A percentile compares a stretch with the other conserved stretches of the same genome.
phyloP scores from a whole-genome alignment of 2,329 filamentous ascomycete species.

The Apiospora sp. region DNA sequence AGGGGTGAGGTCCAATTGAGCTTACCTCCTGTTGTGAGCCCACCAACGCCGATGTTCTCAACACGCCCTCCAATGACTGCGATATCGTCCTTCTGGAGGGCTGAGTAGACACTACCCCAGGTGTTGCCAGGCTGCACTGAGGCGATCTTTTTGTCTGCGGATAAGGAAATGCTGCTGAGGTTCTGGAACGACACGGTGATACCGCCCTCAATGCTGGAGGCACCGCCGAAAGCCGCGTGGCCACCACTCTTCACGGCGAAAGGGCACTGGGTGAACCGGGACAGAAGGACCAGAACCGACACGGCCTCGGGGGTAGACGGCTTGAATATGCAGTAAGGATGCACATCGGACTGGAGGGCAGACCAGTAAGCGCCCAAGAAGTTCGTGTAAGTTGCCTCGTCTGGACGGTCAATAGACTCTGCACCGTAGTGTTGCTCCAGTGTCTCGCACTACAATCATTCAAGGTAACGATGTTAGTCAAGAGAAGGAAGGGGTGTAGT shows the following conservation, averaged over 20 bases:
- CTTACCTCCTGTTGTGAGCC: slow-evolving; percentile 36
- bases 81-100: slow-evolving; percentile 25
- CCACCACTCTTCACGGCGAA: slow-evolving; percentile 50
- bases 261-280: slow-evolving; percentile 34
- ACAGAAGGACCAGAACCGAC: slow-evolving; percentile 14
- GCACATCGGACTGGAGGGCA: slow-evolving; percentile 6
- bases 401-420: not conserved
- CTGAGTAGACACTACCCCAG: slow-evolving; percentile 36
- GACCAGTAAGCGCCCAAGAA: slow-evolving; percentile 12
- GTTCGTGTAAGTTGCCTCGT: not conserved
- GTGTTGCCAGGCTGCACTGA: slow-evolving; percentile 40
- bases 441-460: not conserved
- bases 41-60: slow-evolving; percentile 37
- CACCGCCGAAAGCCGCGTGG: slow-evolving; percentile 36
- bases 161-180: slow-evolving; percentile 40
- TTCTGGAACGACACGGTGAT: slow-evolving; percentile 34
- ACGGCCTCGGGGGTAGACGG: not conserved
- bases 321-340: slow-evolving; percentile 10
- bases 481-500: too few relatives aligned
- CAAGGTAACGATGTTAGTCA: not conserved
- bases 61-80: slow-evolving; percentile 37
- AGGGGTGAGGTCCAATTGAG: not conserved
- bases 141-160: slow-evolving; percentile 38
- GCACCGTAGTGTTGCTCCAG: not conserved
- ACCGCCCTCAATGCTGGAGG: slow-evolving; percentile 34